Base-by-base conservation (phyloP, 495 filamentous ascomycete species). In the Oleoguttula mirabilis region DNA sequence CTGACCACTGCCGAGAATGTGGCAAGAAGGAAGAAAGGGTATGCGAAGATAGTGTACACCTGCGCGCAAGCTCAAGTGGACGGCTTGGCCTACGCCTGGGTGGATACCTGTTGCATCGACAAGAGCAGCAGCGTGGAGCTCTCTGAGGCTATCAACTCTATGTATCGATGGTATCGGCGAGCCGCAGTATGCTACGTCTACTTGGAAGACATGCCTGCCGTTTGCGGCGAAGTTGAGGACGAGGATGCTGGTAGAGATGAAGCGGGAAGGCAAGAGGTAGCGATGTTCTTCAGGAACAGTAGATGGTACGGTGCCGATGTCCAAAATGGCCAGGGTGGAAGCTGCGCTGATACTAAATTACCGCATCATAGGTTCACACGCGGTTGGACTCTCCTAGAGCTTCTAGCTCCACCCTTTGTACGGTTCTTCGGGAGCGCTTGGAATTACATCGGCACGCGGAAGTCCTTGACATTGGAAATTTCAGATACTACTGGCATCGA, bases 101-200 rank as follows among this genome's bases (percentile, higher is more conserved):
- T 52, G 3, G 49, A 52, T 25, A 52, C 49, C 20, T 48, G 45
- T 30, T 52, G 49, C 39, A 48, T 48, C 30, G 39, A 48, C 30
- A 48, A 52, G 23, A 38, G 27, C 16, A 52, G 49, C 27, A 52
- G 49, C 23, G 49, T 39, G 10, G 49, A 52, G 38, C 30, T 52
- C 5, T 43, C 38, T 10, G 49, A 52, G 21, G 49, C 49, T 3
- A 52, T 47, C 23, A 50, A 50, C 31, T 40, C 33, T 4, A 50
- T 50, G 46, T 49, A 28, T 8, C 7, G 11, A 46, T 51, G 48
- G 48, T 51, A 51, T 43, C 11, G 36, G 20, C 5, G 27, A 30
- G 36, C 43, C 3, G 27, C 21, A 27, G 7, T 10, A 15, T 51
- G 49, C 27, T 52, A 43, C 27, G 49, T 37, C 8, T 52, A 50